These are phyloP conservation scores for Piper longum DNA, from an alignment of 164 flowering plant genomes.

Conservation along the genomic window DNA sequence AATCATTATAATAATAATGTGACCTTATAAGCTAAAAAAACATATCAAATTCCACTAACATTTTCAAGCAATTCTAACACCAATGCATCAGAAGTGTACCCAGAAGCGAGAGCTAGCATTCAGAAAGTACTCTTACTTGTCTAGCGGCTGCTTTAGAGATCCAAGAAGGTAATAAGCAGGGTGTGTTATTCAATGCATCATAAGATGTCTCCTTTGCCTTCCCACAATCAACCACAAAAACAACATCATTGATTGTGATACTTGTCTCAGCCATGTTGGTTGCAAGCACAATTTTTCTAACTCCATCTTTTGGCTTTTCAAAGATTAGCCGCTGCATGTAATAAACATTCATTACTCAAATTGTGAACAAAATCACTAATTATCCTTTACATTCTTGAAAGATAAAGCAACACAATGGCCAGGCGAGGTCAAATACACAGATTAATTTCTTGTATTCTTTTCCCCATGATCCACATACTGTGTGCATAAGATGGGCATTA, in stretches of 20 bases:
- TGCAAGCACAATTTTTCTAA: conserved; percentile 84
- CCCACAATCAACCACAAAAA: conserved; percentile 94
- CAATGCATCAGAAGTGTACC: neutral
- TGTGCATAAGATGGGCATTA: too few relatives aligned
- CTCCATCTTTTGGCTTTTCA: conserved; percentile 68
- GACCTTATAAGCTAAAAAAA: neutral
- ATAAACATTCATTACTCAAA: neutral
- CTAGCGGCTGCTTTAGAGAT: conserved; percentile 89
- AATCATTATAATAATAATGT: neutral
- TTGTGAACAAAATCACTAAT: neutral
- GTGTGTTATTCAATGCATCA: conserved; percentile 95
- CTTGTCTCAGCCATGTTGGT: conserved; percentile 99
- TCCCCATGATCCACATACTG: too few relatives aligned
- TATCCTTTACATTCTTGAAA: too few relatives aligned
- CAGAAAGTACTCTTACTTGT: conserved; percentile 47
- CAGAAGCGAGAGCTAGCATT: neutral
- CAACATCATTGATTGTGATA: conserved; percentile 88
- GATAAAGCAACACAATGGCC: neutral
- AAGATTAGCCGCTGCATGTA: conserved; percentile 71
- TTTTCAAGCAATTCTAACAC: neutral
- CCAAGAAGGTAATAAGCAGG: conserved; percentile 97
- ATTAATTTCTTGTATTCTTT: neutral
- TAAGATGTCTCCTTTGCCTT: conserved; percentile 98
- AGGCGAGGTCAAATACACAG: neutral
- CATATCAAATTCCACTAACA: neutral